These are phyloP conservation scores for Ceratocystiopsis sp. DNA, from an alignment of 2,329 filamentous ascomycete species.

Conservation along the genomic window DNA sequence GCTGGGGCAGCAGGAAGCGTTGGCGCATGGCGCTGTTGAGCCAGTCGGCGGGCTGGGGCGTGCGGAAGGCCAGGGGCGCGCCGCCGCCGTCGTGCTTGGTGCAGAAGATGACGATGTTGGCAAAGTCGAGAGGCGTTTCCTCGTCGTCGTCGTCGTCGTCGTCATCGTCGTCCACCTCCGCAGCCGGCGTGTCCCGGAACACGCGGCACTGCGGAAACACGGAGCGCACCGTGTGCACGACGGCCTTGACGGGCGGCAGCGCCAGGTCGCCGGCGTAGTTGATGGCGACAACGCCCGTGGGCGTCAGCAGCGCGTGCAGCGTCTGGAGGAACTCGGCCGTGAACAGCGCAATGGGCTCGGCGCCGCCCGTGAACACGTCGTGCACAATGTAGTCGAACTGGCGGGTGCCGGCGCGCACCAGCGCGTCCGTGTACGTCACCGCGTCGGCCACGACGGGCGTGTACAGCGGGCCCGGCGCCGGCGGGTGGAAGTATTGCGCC, in stretches of 20 bases:
- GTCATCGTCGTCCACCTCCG: conserved; percentile 18
- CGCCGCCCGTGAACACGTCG: conserved; percentile 93
- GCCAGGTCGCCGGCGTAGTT: conserved; percentile 89
- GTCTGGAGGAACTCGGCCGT: conserved; percentile 67
- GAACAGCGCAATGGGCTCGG: conserved; percentile 78
- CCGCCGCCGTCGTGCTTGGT: conserved; percentile 39
- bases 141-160: conserved; percentile 28
- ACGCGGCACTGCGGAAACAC: conserved; percentile 84
- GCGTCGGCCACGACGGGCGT: conserved; percentile 71
- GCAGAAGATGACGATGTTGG: conserved; percentile 95
- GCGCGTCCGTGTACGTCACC: conserved; percentile 42
- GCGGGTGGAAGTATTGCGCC: conserved; percentile 64
- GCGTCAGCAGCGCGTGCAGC: conserved; percentile 52
- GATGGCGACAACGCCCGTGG: conserved; percentile 73
- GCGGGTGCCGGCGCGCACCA: conserved; percentile 17
- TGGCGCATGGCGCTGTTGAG: conserved; percentile 54
- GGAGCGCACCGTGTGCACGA: conserved; percentile 64
- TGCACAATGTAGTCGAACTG: conserved; percentile 87
- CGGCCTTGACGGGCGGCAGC: conserved; percentile 56
- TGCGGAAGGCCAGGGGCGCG: conserved; percentile 36
- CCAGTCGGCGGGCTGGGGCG: conserved; percentile 46
- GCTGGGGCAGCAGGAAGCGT: conserved; percentile 52
- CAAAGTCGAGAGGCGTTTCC: conserved; percentile 44
- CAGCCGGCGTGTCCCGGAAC: conserved; percentile 56
- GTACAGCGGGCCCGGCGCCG: conserved; percentile 40